Conservation (phyloP, 768 basidiomycete genomes). For the Agrocybe chaxingu region DNA sequence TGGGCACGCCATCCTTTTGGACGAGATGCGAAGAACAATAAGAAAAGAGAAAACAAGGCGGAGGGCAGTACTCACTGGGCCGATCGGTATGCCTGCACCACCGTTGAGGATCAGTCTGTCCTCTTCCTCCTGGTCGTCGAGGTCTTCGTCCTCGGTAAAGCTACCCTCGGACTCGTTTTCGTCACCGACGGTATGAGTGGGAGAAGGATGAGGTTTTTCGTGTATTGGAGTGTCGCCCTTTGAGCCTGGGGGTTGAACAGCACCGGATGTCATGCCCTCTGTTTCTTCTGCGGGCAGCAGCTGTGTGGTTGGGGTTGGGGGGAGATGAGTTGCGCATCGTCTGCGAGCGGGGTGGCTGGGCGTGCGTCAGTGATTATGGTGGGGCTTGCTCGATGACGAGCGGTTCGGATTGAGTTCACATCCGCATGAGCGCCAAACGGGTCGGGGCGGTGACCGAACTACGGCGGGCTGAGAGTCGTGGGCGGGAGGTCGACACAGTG, state of each 20-base stretch:
- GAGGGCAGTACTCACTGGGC: slow-evolving; percentile 61
- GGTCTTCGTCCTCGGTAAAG: slow-evolving; percentile 66
- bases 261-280: slow-evolving; percentile 86
- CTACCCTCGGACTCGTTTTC: slow-evolving; percentile 63
- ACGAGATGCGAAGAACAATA: not conserved
- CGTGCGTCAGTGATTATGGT: slow-evolving; percentile 14
- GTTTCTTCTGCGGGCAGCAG: slow-evolving; percentile 66
- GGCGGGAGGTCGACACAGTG: no score
- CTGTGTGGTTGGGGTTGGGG: slow-evolving; percentile 32
- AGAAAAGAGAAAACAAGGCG: not conserved
- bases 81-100: slow-evolving; percentile 92
- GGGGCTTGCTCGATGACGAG: slow-evolving; percentile 50
- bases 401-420: slow-evolving; percentile 54
- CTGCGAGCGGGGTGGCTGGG: slow-evolving; percentile 16
- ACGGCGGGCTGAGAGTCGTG: no score
- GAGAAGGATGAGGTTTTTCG: slow-evolving; percentile 31
- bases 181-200: slow-evolving; percentile 39
- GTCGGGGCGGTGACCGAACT: no score
- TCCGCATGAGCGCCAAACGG: no score
- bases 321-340: slow-evolving; percentile 33
- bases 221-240: slow-evolving; percentile 43
- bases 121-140: slow-evolving; percentile 86
- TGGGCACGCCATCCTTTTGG: slow-evolving; percentile 76
- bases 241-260: slow-evolving; percentile 88
- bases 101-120: slow-evolving; percentile 86